phyloP scores from a whole-genome alignment of 768 basidiomycete species.

The Pleurotus platypus region DNA sequence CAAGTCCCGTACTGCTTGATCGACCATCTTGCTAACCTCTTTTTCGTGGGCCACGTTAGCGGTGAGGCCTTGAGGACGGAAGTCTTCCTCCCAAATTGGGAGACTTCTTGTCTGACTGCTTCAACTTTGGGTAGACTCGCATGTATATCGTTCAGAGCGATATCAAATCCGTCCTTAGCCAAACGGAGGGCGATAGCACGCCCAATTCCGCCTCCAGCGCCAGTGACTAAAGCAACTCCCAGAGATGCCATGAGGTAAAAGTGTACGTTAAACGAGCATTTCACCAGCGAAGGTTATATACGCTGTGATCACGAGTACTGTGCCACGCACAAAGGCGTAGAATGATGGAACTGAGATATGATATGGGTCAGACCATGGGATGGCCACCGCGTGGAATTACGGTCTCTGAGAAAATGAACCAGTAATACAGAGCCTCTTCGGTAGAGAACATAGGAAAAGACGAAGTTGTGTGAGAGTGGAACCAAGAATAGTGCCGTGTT shows the following conservation, averaged over 20 bases:
- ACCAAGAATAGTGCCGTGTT: too few relatives aligned
- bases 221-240: constrained; percentile 26
- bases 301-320: background rate
- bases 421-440: too few relatives aligned
- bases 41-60: constrained; percentile 25
- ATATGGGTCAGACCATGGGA: too few relatives aligned
- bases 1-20: constrained; percentile 18
- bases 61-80: constrained; percentile 9
- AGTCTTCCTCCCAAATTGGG: constrained; percentile 15
- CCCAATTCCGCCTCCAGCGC: constrained; percentile 30
- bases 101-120: constrained; percentile 20
- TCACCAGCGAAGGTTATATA: background rate
- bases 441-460: too few relatives aligned
- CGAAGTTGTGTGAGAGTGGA: too few relatives aligned
- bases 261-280: too few relatives aligned
- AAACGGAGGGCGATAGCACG: constrained; percentile 23
- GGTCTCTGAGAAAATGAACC: too few relatives aligned
- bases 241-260: constrained; percentile 9
- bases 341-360: too few relatives aligned
- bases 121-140: constrained; percentile 13
- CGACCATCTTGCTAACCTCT: constrained; percentile 24
- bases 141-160: constrained; percentile 25
- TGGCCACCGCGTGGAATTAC: too few relatives aligned
- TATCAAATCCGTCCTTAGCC: constrained; percentile 28
- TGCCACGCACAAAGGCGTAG: too few relatives aligned